Evolutionary conservation across 1,139 yeast species (phyloP), one percentile per base, ranked within the genome.

Genomic region (Geotrichum histeridarum): DNA sequence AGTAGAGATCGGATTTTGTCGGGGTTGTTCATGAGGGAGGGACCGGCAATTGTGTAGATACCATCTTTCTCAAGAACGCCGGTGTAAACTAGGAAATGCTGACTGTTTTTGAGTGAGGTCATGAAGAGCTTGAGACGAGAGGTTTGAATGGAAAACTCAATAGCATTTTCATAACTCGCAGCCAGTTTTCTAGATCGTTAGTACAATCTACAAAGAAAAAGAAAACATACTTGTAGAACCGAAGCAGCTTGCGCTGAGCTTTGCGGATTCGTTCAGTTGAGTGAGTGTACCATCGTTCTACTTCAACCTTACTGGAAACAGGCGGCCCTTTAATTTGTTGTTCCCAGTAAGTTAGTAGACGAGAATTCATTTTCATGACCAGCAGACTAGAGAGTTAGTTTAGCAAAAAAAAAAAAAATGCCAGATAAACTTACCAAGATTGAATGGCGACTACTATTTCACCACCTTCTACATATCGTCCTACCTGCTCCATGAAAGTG

Each of bases 201-300:
- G 22, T 15, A 42, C 12, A 4, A 36, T 6, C 17, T 33, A 22
- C 27, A 22, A 33, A 36, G 32, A 12, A 18, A n/a, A 27, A 14
- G 7, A 17, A 49, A 37, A 57, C 62, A 45, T 55, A 63, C 64
- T 82, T 80, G 31, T 86, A 80, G 64, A 93, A 88, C 63, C 97
- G 81, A 22, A 88, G 80, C 56, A 91, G 76, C 64, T 89, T 89
- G 65, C 99, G 82, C 63, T 95, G 86, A 54, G 88, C 76, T 54
- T 89, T 86, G 39, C 96, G 91, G 60, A 87, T 83, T 60, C 86
- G 86, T 62, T 91, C 98, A 49, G 90, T 81, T 0, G 93, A 80
- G 3, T 87, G 79, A n/a, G 84, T 77, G 59, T 84, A 82, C 95
- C 96, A 88, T 54, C 89, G 77, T 22, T 82, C 81, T 48, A 90